Conservation (phyloP, 352 stramenopile species). For the Phytophthora citrophthora region DNA sequence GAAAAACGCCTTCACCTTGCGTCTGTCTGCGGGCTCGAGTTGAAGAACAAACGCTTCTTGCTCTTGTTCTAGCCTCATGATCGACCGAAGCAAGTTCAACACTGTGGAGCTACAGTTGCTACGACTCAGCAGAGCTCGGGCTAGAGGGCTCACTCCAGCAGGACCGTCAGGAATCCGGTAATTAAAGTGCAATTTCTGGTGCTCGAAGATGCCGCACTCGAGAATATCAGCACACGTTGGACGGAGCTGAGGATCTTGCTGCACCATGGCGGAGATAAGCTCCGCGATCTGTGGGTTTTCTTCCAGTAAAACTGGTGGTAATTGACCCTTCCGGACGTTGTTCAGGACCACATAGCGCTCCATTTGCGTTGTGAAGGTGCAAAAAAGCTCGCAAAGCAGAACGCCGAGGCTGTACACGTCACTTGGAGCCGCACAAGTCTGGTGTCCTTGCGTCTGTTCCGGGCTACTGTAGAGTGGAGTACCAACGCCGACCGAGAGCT, state of each 20-base stretch:
- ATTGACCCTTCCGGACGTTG: conserved; percentile 44
- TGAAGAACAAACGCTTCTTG: conserved; percentile 20
- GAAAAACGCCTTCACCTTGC: conserved; percentile 5
- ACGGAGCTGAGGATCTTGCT: conserved; percentile 43
- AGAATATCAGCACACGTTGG: conserved; percentile 58
- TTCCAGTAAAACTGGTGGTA: conserved; percentile 39
- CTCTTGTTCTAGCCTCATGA: conserved; percentile 30
- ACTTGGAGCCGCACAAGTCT: conserved; percentile 53
- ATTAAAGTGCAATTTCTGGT: conserved; percentile 30
- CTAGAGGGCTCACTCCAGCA: conserved; percentile 5
- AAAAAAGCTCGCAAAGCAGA: conserved; percentile 80
- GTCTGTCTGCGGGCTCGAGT: conserved; percentile 14
- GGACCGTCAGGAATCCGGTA: conserved; percentile 7
- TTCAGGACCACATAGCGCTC: conserved; percentile 69
- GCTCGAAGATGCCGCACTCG: conserved; percentile 34
- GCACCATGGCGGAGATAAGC: conserved; percentile 61
- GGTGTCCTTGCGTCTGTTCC: conserved; percentile 58
- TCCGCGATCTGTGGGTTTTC: conserved; percentile 52
- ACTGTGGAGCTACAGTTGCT: conserved; percentile 23
- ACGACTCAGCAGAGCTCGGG: conserved; percentile 5
- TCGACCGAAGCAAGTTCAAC: conserved; percentile 29
- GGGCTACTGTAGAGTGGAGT: conserved; percentile 81
- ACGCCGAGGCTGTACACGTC: conserved; percentile 82
- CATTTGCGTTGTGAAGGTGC: conserved; percentile 80
- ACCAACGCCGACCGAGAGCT: conserved; percentile 75